phyloP scores from a whole-genome alignment of 371 early-diverging fungal genomes.

The Rhizomucor miehei region DNA sequence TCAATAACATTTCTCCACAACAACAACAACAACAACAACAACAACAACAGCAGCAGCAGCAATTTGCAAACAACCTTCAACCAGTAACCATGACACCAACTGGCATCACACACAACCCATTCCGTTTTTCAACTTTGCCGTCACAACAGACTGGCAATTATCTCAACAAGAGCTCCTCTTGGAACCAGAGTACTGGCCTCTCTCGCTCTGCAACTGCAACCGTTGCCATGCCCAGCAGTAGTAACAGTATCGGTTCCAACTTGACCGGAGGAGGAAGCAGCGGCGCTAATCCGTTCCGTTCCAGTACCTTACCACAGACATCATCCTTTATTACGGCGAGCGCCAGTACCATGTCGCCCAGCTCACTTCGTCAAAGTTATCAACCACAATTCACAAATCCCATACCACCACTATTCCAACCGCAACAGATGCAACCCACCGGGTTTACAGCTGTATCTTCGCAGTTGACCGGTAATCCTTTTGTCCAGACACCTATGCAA shows the following conservation, averaged over 20 bases:
- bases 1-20: neutral
- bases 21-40: conserved; percentile 9
- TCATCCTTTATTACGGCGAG: conserved; percentile 1
- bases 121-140: conserved; percentile 1
- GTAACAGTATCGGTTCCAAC: too few relatives aligned
- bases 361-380: neutral
- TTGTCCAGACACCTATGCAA: neutral
- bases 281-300: conserved; percentile 11
- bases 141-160: too few relatives aligned
- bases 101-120: conserved; percentile 12
- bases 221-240: too few relatives aligned
- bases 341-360: neutral
- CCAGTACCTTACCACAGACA: conserved; percentile 5
- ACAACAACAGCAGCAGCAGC: conserved; percentile 7
- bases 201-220: too few relatives aligned
- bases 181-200: too few relatives aligned
- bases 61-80: neutral
- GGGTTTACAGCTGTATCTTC: neutral
- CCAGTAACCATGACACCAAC: conserved; percentile 1
- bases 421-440: neutral
- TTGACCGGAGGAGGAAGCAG: too few relatives aligned
- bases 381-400: conserved; percentile 4
- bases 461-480: conserved; percentile 1
- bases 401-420: neutral
- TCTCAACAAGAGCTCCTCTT: neutral